A percentile compares a stretch with the other conserved stretches of the same genome.
phyloP scores from a whole-genome alignment of 192 early-diverging fungal genomes.

The Backusella parvicylindrica region DNA sequence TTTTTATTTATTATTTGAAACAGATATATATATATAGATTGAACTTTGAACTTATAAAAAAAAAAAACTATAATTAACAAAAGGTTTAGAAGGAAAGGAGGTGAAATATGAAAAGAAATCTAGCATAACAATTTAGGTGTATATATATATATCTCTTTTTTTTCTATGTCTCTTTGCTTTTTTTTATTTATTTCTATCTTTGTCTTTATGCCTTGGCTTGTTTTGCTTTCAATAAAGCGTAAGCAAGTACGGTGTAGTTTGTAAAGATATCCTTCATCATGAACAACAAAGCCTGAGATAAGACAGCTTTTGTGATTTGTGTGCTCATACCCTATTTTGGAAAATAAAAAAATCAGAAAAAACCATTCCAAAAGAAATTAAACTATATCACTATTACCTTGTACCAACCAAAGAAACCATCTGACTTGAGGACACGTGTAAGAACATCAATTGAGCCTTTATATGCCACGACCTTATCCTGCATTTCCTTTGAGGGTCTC shows the following conservation, averaged over 20 bases:
- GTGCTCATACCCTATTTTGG: conserved; percentile 83
- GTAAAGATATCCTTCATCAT: conserved; percentile 93
- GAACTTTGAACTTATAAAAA: neutral
- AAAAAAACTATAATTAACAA: neutral
- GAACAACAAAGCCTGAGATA: conserved; percentile 97
- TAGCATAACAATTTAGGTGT: neutral
- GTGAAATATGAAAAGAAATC: neutral
- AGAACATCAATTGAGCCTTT: conserved; percentile 84
- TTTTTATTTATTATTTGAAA: neutral
- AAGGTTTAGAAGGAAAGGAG: neutral
- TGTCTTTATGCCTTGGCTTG: neutral
- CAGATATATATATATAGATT: neutral
- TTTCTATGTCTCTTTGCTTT: neutral
- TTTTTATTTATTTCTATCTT: neutral
- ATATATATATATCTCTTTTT: neutral
- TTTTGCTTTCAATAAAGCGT: neutral
- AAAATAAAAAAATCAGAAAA: neutral
- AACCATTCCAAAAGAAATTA: neutral
- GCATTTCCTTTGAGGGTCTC: conserved; percentile 70
- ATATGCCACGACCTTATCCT: conserved; percentile 58
- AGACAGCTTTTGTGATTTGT: conserved; percentile 96
- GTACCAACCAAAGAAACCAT: conserved; percentile 92
- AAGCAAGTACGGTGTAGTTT: conserved; percentile 47
- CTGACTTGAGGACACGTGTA: conserved; percentile 66
- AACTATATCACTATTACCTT: conserved; percentile 55